phyloP scores from a whole-genome alignment of 2,329 filamentous ascomycete genomes.

The Fusarium heterosporum region DNA sequence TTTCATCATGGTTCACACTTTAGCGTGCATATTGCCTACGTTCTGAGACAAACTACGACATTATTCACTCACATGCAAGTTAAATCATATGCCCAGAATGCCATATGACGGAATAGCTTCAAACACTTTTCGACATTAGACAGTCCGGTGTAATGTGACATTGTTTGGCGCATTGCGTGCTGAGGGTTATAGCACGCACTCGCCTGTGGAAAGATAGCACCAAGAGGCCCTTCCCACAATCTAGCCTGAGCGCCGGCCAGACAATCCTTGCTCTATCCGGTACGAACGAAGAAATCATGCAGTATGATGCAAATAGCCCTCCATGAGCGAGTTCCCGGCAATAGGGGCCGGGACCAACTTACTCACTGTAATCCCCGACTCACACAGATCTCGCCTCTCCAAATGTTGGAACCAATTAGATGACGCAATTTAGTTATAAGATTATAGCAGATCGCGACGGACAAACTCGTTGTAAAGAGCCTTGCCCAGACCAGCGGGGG shows the following conservation, averaged over 20 bases:
- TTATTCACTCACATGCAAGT: conserved; percentile 15
- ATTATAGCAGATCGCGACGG: conserved; percentile 91
- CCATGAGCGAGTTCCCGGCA: conserved; percentile 42
- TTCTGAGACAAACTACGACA: conserved; percentile 3
- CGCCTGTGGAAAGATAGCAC: conserved; percentile 36
- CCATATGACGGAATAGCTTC: conserved; percentile 10
- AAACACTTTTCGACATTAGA: conserved; percentile 41
- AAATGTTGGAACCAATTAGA: conserved; percentile 17
- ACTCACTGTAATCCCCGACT: conserved; percentile 36
- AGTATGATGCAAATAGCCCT: conserved; percentile 48
- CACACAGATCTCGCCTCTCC: conserved; percentile 18
- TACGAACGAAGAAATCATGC: conserved; percentile 49
- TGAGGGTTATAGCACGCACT: conserved; percentile 39
- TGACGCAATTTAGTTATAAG: conserved; percentile 30
- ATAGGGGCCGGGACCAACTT: conserved; percentile 36
- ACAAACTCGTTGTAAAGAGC: conserved; percentile 95
- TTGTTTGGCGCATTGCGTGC: conserved; percentile 44
- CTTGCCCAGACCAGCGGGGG: conserved; percentile 91
- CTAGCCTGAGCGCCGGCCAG: conserved; percentile 45
- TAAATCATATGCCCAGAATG: background rate
- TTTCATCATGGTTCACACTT: background rate
- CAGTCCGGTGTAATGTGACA: conserved; percentile 41
- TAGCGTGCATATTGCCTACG: background rate
- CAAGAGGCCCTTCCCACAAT: conserved; percentile 43
- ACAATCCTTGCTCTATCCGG: conserved; percentile 52